Evolutionary conservation across 768 basidiomycete species (phyloP).

Genomic region (Phylloporus arenicola): DNA sequence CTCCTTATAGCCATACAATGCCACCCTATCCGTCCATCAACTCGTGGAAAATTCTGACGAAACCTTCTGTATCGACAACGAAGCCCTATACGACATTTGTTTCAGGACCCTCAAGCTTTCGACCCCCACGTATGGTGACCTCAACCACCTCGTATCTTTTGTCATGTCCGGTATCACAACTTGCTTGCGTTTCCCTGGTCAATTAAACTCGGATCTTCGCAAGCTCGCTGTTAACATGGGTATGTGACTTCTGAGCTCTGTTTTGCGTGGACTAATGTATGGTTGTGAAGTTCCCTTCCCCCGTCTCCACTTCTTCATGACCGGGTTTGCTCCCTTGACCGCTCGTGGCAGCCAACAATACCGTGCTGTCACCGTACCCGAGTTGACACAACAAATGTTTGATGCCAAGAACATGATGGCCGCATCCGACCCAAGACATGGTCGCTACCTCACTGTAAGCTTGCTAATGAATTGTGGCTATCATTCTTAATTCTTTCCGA

Average conservation of each 20-base stretch:
- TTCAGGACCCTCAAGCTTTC: conserved; percentile 96
- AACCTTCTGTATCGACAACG: conserved; percentile 99
- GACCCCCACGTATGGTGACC: conserved; percentile 93
- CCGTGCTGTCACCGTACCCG: conserved; percentile 95
- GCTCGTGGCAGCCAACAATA: conserved; percentile 93
- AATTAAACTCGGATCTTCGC: conserved; percentile 96
- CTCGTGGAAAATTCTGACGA: conserved; percentile 99
- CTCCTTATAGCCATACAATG: conserved; percentile 84
- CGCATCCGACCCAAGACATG: conserved; percentile 93
- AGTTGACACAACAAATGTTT: conserved; percentile 99
- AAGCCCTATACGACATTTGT: conserved; percentile 98
- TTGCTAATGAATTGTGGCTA: not conserved
- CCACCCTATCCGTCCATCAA: conserved; percentile 96
- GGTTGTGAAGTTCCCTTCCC: conserved; percentile 79
- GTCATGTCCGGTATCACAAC: conserved; percentile 99
- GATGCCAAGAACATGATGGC: conserved; percentile 99
- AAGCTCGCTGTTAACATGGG: conserved; percentile 99
- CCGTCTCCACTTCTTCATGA: conserved; percentile 99
- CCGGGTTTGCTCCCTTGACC: conserved; percentile 91
- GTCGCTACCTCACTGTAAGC: conserved; percentile 90
- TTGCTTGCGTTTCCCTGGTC: conserved; percentile 99
- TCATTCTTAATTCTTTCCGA: not conserved
- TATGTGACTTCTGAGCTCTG: conserved; percentile 30
- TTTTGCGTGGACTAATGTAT: conserved; percentile 1
- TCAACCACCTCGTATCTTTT: conserved; percentile 95